These are phyloP conservation scores for Austroboletus rostrupii DNA, from an alignment of 1,284 basidiomycete genomes.

Conservation along the genomic window DNA sequence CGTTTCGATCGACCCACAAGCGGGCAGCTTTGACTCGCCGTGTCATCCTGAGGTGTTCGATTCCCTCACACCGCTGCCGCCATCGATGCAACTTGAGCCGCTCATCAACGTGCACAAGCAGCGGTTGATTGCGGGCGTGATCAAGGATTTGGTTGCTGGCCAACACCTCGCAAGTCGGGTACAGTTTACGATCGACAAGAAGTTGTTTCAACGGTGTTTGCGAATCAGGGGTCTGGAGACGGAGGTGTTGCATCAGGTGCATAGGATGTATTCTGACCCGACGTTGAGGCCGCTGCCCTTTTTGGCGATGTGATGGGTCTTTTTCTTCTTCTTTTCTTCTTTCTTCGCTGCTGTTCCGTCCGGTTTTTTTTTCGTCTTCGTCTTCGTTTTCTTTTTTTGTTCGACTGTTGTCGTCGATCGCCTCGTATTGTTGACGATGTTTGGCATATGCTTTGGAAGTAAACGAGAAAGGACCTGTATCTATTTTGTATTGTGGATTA, in stretches of 20 bases:
- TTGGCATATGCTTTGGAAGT: conserved; percentile 6
- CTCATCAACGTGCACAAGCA: conserved; percentile 88
- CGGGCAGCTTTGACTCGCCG: conserved; percentile 60
- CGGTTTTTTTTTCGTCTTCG: not conserved
- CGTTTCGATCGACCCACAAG: conserved; percentile 62
- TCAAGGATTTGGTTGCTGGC: conserved; percentile 73
- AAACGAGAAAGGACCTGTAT: conserved; percentile 16
- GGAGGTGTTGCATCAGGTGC: conserved; percentile 48
- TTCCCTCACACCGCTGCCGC: conserved; percentile 63
- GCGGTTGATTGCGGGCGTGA: conserved; percentile 70
- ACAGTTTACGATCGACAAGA: conserved; percentile 67
- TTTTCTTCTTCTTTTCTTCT: not conserved
- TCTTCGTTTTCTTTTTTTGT: not conserved
- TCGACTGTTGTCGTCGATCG: not conserved
- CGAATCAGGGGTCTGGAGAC: conserved; percentile 61
- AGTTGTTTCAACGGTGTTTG: conserved; percentile 71
- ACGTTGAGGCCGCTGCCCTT: conserved; percentile 17
- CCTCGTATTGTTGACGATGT: conserved; percentile 4
- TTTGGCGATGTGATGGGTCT: conserved; percentile 13
- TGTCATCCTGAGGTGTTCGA: conserved; percentile 75
- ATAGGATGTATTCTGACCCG: conserved; percentile 34
- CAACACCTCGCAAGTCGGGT: conserved; percentile 76
- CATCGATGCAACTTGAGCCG: conserved; percentile 76
- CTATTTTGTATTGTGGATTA: conserved; percentile 19
- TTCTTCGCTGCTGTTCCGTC: not conserved